Evolutionary conservation across 768 basidiomycete genomes (phyloP).

Genomic region (Lanmaoa rubissima): DNA sequence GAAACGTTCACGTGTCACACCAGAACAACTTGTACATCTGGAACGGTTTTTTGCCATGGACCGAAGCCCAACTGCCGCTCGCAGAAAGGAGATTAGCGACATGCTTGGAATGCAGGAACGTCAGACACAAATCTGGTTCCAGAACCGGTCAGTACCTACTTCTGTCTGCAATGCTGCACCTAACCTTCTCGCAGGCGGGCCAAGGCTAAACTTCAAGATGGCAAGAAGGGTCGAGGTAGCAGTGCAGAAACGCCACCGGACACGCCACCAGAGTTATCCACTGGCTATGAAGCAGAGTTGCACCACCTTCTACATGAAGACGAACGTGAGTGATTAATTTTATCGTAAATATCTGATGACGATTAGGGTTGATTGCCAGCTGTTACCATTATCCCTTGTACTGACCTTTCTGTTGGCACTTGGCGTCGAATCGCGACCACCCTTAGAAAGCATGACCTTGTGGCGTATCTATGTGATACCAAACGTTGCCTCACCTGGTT

Average conservation of each 20-base stretch:
- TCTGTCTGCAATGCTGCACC: background rate
- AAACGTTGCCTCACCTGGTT: slow-evolving; percentile 76
- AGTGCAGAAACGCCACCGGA: slow-evolving; percentile 42
- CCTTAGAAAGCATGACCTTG: slow-evolving; percentile 57
- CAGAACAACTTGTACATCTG: slow-evolving; percentile 74
- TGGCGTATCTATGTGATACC: slow-evolving; percentile 71
- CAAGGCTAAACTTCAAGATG: slow-evolving; percentile 73
- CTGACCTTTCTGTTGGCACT: slow-evolving; percentile 68
- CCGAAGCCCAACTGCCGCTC: slow-evolving; percentile 67
- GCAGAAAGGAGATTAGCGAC: slow-evolving; percentile 71
- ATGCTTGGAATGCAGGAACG: slow-evolving; percentile 80
- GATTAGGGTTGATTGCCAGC: slow-evolving; percentile 38
- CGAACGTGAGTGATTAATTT: slow-evolving; percentile 52
- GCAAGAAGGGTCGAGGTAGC: slow-evolving; percentile 44
- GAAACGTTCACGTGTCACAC: slow-evolving; percentile 76
- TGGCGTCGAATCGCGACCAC: slow-evolving; percentile 73
- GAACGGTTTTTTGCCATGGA: slow-evolving; percentile 69
- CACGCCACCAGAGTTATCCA: slow-evolving; percentile 49
- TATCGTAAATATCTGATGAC: background rate
- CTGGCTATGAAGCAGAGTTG: slow-evolving; percentile 57
- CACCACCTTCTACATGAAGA: slow-evolving; percentile 71
- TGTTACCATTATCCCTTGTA: slow-evolving; percentile 74
- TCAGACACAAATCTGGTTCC: slow-evolving; percentile 90
- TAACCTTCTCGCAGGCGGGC: slow-evolving; percentile 55
- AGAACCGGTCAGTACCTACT: slow-evolving; percentile 54